Evolutionary conservation across 1,284 basidiomycete genomes (phyloP), one percentile per base, ranked within the genome.

Genomic region (Bjerkandera adusta): DNA sequence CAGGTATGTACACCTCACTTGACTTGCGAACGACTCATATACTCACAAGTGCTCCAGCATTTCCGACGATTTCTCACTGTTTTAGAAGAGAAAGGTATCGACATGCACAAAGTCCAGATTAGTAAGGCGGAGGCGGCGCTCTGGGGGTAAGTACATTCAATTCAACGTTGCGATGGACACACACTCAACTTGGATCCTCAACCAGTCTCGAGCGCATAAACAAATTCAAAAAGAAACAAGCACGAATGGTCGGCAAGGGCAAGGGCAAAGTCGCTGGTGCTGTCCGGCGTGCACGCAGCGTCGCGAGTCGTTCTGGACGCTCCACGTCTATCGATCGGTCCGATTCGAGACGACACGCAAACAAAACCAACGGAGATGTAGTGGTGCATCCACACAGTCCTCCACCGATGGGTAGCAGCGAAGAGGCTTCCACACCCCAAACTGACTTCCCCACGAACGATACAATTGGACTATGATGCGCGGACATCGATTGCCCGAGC

Each of bases 31-130:
- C 48, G 11, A 38, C 18, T n/a, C n/a, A n/a, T n/a, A n/a, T n/a
- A n/a, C n/a, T n/a, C n/a, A n/a, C n/a, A n/a, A n/a, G n/a, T n/a
- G 7, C 36, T 35, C 13, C 24, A 85, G 81, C 81, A 85, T 61
- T 88, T 84, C 60, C 74, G 78, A 48, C 65, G 69, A n/a, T 88
- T 88, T 60, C 61, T 85, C 18, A 67, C 73, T 1, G 70, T 73
- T 3, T 64, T 90, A 27, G 67, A 75, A 24, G 70, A 78, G 25
- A 72, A 73, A 26, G 80, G 80, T 0, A 76, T 82, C 0, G 82
- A 88, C 58, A 75, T 87, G 68, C 69, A 67, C 43, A 79, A 81
- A 54, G 77, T 82, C 2, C 70, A 78, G 52, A 71, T 81, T 18
- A 79, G 72, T 50, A 83, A 80, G 63, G 81, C 80, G 24, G 80